Conservation (phyloP, 345 rosid genomes). For the Euclidium syriacum region DNA sequence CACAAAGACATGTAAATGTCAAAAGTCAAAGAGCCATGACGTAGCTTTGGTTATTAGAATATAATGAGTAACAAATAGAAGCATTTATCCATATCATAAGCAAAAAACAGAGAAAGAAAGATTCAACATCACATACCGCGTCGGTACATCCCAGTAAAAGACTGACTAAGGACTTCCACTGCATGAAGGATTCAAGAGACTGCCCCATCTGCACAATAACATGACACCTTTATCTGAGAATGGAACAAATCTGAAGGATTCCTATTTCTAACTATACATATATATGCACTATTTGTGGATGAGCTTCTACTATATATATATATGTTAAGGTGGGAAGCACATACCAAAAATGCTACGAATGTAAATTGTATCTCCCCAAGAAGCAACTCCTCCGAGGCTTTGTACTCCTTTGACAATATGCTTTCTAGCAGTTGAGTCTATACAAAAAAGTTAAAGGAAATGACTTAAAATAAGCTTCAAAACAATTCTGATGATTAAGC, state of each 20-base stretch:
- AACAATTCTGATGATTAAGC: not conserved
- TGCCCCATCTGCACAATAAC: slow-evolving; percentile 86
- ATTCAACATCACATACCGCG: slow-evolving; percentile 56
- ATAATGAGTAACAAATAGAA: not conserved
- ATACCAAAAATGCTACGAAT: slow-evolving; percentile 84
- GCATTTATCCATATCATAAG: not conserved
- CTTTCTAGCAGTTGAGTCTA: slow-evolving; percentile 71
- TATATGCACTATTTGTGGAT: not conserved
- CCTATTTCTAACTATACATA: not conserved
- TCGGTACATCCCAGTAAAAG: slow-evolving; percentile 79
- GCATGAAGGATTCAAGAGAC: slow-evolving; percentile 83
- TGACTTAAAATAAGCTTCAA: not conserved
- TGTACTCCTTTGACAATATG: slow-evolving; percentile 52
- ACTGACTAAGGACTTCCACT: slow-evolving; percentile 90
- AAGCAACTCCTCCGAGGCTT: slow-evolving; percentile 67
- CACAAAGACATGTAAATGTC: not conserved
- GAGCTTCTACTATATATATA: not conserved
- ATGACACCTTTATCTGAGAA: slow-evolving; percentile 2
- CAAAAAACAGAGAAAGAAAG: not conserved
- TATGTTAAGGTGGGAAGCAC: slow-evolving; percentile 6
- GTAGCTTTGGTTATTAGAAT: not conserved
- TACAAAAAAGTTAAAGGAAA: not conserved
- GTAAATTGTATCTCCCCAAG: slow-evolving; percentile 93
- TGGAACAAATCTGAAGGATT: not conserved
- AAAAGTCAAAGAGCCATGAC: slow-evolving; percentile 11